These are phyloP conservation scores for Singerocomus rubriflavus DNA, from an alignment of 1,284 basidiomycete genomes.

Conservation along the genomic window DNA sequence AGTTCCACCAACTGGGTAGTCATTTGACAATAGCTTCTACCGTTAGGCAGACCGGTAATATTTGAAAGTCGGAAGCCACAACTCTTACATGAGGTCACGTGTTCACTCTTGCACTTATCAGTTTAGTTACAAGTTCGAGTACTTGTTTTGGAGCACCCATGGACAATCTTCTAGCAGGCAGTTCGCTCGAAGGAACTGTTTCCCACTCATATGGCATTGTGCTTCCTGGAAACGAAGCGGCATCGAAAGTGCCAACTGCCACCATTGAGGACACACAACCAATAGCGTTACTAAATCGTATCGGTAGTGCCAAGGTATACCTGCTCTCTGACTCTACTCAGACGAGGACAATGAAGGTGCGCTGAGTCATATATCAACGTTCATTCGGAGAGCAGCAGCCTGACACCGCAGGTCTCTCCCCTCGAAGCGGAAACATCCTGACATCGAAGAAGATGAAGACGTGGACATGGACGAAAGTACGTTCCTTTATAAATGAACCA, in stretches of 20 bases:
- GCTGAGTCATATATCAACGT: conserved; percentile 42
- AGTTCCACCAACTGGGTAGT: conserved; percentile 42
- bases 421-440: conserved; percentile 53
- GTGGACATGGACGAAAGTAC: conserved; percentile 45
- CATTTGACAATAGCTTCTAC: conserved; percentile 16
- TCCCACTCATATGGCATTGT: conserved; percentile 49
- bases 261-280: conserved; percentile 22
- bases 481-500: neutral
- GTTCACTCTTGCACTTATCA: neutral
- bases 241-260: conserved; percentile 28
- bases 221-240: conserved; percentile 47
- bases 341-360: conserved; percentile 64
- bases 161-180: conserved; percentile 35
- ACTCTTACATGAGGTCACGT: conserved; percentile 11
- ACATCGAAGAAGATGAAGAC: conserved; percentile 41
- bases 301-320: conserved; percentile 66
- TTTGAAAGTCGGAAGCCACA: too few relatives aligned
- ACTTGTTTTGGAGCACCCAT: conserved; percentile 24
- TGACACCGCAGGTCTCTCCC: conserved; percentile 47
- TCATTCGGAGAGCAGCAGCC: conserved; percentile 35
- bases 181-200: conserved; percentile 17
- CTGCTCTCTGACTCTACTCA: conserved; percentile 60
- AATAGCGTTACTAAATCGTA: conserved; percentile 54
- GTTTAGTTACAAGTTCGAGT: neutral
- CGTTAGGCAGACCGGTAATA: too few relatives aligned